A percentile compares a stretch with the other conserved stretches of the same genome.
These are phyloP conservation scores for Cordia subcordata DNA, from an alignment of 257 asterid genomes.

Conservation along the genomic window DNA sequence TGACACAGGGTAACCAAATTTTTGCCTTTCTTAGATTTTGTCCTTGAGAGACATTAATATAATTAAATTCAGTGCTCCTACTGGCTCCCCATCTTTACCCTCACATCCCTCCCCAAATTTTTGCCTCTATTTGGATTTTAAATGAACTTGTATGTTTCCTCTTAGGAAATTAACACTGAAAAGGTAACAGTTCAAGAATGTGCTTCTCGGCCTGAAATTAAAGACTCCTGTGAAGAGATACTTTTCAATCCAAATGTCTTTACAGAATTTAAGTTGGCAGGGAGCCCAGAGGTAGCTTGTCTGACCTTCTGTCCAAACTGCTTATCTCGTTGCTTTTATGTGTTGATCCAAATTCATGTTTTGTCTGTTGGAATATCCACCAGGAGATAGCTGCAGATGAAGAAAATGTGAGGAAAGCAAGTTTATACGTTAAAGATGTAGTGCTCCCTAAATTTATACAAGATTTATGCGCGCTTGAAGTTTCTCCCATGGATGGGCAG, in stretches of 20 bases:
- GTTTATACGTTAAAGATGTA: conserved; percentile 61
- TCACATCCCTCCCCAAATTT: not conserved
- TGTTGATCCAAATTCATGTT: conserved; percentile 7
- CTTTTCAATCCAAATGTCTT: conserved; percentile 85
- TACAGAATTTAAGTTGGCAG: conserved; percentile 82
- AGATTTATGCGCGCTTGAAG: conserved; percentile 85
- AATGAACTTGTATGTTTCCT: conserved; percentile 4
- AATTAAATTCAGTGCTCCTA: too few species aligned
- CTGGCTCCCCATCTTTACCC: too few species aligned
- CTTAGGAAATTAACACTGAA: conserved; percentile 34
- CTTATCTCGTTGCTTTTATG: conserved; percentile 3
- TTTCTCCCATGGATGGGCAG: conserved; percentile 97
- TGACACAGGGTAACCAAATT: too few species aligned
- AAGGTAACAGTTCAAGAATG: conserved; percentile 26
- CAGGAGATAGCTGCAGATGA: conserved; percentile 85
- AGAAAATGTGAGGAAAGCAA: conserved; percentile 73
- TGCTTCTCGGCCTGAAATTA: conserved; percentile 28
- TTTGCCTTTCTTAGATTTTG: too few species aligned
- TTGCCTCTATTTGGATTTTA: not conserved
- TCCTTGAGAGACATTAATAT: too few species aligned
- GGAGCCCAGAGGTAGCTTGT: conserved; percentile 60
- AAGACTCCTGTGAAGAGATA: conserved; percentile 42
- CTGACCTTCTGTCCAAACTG: conserved; percentile 7
- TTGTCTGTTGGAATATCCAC: conserved; percentile 13
- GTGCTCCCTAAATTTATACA: conserved; percentile 71